Base-by-base conservation (phyloP, 768 basidiomycete genomes). In the Rhizopogon vulgaris region DNA sequence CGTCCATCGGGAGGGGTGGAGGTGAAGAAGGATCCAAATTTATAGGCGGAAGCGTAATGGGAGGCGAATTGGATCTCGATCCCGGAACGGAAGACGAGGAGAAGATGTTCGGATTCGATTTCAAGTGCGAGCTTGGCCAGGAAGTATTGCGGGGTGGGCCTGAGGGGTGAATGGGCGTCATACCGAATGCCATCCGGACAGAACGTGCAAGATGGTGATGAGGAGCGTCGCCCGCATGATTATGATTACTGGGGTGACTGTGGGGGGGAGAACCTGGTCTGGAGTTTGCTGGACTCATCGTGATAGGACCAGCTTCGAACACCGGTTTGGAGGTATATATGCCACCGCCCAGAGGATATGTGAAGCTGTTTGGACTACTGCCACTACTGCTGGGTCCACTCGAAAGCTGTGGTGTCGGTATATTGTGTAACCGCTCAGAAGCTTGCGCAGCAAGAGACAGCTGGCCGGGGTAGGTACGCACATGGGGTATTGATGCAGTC, bases 161-260 rank as follows among this genome's bases (percentile, higher is more conserved):
- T 6, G 57, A 53, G 17, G 63, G 54, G 48, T 78, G 78, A 37
- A 92, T 90, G 0, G 90, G 90, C 6, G 92, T 93, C 89, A 94
- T 94, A 3, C 88, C 90, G 57, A 96, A 96, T 43, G 92, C 93
- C 30, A 85, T 75, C 37, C 89, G 83, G 22, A 95, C 86, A 0
- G 86, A 89, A 62, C 90, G 87, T 4, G 88, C 90, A 36, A 94
- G 78, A 61, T 88, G 83, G 53, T 80, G 78, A 53, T 83, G 79
- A 37, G 71, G 71, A 27, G 65, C 58, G 22, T 63, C 10, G 51
- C 53, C 52, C 56, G 48, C 61, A 42, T 48, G 40, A 48, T 52
- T 38, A 27, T 48, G 40, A 48, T 53, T 41, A 27, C 40, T 7
- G 49, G 45, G 38, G 49, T 47, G 51, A 32, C 73, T 74, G 15